Conservation (phyloP, 345 rosid genomes). For the Hypericum perforatum region DNA sequence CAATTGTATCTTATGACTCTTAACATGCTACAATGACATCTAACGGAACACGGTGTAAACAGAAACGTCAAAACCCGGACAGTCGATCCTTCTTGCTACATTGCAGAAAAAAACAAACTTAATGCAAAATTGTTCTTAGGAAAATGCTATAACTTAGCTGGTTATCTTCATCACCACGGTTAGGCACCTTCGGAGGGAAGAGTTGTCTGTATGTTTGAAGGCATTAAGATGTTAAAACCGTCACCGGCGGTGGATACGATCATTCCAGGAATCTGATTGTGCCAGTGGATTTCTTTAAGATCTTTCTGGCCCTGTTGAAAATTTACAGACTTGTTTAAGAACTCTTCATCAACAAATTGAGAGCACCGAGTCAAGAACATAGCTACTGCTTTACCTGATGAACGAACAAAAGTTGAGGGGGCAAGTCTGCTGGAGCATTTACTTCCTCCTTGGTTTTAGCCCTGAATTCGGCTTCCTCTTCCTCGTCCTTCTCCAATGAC, state of each 20-base stretch:
- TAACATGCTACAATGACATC: too few relatives aligned
- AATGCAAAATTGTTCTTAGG: too few relatives aligned
- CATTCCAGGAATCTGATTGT: slow-evolving; percentile 87
- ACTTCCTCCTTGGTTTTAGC: slow-evolving; percentile 76
- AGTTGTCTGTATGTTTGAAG: slow-evolving; percentile 77
- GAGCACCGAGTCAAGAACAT: too few relatives aligned
- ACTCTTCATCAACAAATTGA: not conserved
- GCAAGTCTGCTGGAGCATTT: slow-evolving; percentile 70
- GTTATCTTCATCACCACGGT: too few relatives aligned
- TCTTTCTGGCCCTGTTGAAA: slow-evolving; percentile 80
- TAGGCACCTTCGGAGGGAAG: slow-evolving; percentile 39
- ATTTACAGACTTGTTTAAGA: not conserved
- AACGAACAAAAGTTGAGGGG: slow-evolving; percentile 92
- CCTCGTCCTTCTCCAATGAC: slow-evolving; percentile 86
- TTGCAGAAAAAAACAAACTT: too few relatives aligned
- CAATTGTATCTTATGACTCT: too few relatives aligned
- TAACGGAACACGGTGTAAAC: too few relatives aligned
- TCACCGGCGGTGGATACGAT: slow-evolving; percentile 69
- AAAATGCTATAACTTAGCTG: too few relatives aligned
- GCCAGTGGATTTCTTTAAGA: slow-evolving; percentile 96
- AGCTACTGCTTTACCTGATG: slow-evolving; percentile 51
- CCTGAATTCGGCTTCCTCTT: slow-evolving; percentile 88
- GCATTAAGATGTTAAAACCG: slow-evolving; percentile 87
- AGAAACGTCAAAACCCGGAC: too few relatives aligned
- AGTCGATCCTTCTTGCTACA: too few relatives aligned